These are phyloP conservation scores for Boechera retrofracta DNA, from an alignment of 345 rosid species.

Conservation along the genomic window DNA sequence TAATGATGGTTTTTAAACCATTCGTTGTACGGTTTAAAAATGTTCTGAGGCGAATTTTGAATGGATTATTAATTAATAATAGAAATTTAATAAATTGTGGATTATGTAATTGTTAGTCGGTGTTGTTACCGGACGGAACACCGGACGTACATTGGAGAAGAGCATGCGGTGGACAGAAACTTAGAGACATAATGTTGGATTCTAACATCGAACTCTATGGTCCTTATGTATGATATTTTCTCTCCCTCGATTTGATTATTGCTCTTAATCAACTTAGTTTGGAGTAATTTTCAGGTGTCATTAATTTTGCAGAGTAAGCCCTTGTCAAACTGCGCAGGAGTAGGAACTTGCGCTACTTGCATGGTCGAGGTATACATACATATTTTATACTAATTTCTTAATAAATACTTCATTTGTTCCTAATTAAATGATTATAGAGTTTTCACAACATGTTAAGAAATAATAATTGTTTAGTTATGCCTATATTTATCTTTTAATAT, in stretches of 20 bases:
- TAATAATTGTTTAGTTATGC: too few relatives aligned
- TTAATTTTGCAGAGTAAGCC: conserved; percentile 59
- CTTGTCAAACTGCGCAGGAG: conserved; percentile 85
- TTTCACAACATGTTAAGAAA: too few relatives aligned
- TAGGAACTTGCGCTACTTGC: conserved; percentile 92
- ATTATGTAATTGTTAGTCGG: conserved; percentile 58
- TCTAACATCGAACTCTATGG: conserved; percentile 82
- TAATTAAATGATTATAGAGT: too few relatives aligned
- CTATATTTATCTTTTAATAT: too few relatives aligned
- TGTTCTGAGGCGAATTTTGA: background rate
- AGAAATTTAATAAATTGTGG: background rate
- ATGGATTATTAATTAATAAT: background rate
- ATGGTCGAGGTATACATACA: conserved; percentile 74
- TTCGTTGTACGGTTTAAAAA: background rate
- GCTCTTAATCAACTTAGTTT: background rate
- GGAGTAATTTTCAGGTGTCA: background rate
- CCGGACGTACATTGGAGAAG: conserved; percentile 82
- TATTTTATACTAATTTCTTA: background rate
- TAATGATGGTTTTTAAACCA: background rate
- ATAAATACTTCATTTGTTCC: background rate
- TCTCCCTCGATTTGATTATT: background rate
- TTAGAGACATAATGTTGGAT: conserved; percentile 91
- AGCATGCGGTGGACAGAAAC: conserved; percentile 82
- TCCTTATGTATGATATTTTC: conserved; percentile 68
- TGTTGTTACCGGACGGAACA: conserved; percentile 84